Conservation (phyloP, 139 green algal species). For the Volvox africanus region DNA sequence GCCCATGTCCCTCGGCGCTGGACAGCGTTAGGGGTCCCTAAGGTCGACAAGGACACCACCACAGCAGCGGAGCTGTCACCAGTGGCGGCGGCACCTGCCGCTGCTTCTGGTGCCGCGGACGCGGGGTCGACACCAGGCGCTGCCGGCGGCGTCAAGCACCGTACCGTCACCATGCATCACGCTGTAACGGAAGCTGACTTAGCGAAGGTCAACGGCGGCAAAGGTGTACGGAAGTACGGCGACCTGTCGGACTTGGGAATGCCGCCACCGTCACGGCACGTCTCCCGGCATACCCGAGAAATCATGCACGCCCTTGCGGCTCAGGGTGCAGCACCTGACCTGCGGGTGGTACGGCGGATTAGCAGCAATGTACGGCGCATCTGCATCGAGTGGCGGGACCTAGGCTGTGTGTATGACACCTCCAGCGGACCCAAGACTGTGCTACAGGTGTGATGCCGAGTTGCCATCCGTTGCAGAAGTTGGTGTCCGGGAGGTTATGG, state of each 20-base stretch:
- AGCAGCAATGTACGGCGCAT: conserved; percentile 42
- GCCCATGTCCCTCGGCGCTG: not conserved
- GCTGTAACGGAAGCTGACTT: not conserved
- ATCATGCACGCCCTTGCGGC: conserved; percentile 9
- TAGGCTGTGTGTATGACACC: conserved; percentile 60
- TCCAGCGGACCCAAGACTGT: conserved; percentile 41
- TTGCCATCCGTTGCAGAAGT: too few relatives aligned
- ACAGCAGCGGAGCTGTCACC: not conserved
- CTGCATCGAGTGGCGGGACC: conserved; percentile 56
- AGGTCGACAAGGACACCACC: not conserved
- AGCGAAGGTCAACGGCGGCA: not conserved
- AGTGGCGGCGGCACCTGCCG: not conserved
- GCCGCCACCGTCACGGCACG: not conserved
- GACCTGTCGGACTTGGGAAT: not conserved
- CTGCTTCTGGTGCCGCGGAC: not conserved
- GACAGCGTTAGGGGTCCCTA: not conserved
- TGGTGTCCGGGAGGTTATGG: too few relatives aligned
- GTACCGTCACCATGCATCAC: conserved; percentile 3
- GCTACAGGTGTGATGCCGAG: conserved; percentile 45
- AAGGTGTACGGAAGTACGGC: not conserved
- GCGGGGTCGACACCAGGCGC: not conserved
- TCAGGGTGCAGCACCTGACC: not conserved
- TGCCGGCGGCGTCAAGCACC: not conserved
- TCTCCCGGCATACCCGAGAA: not conserved
- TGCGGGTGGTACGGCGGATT: conserved; percentile 42